Evolutionary conservation across 2,329 filamentous ascomycete species (phyloP).

Genomic region (Calonectria fujianensis): DNA sequence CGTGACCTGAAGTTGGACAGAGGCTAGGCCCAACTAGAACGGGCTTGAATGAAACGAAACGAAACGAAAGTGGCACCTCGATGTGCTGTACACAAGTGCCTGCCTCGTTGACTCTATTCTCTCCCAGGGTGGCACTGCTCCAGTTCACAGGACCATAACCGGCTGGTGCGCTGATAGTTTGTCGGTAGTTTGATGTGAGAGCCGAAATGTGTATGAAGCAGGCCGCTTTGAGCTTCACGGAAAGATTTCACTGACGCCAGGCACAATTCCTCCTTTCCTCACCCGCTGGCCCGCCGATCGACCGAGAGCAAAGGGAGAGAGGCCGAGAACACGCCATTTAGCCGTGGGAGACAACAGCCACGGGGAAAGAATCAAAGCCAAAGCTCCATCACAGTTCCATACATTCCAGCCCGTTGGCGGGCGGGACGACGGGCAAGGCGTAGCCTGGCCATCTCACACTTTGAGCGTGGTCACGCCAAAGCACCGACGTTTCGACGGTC

Average conservation of each 20-base stretch:
- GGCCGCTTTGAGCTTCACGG: not conserved
- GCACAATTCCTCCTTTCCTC: not conserved
- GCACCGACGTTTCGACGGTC: constrained; percentile 44
- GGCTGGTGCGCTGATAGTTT: constrained; percentile 10
- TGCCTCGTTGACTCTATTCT: not conserved
- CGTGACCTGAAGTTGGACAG: constrained; percentile 37
- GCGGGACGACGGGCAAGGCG: constrained; percentile 30
- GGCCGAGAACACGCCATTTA: constrained; percentile 31
- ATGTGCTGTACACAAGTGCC: not conserved
- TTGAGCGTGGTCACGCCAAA: constrained; percentile 33
- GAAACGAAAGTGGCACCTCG: constrained; percentile 27
- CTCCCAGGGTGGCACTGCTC: not conserved
- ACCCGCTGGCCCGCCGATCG: constrained; percentile 5
- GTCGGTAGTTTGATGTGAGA: not conserved
- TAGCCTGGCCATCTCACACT: constrained; percentile 15
- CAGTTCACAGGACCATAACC: not conserved
- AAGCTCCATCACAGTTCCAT: constrained; percentile 30
- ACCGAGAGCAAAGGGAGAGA: not conserved
- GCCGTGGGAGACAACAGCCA: constrained; percentile 7
- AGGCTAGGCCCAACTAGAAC: constrained; percentile 25
- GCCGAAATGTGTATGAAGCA: not conserved
- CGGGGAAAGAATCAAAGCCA: constrained; percentile 4
- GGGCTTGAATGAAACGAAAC: constrained; percentile 32
- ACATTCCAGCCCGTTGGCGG: constrained; percentile 32
- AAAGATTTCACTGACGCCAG: constrained; percentile 8